phyloP scores from a whole-genome alignment of 805 yeast genomes.

The Cyberlindnera subsufficiens region DNA sequence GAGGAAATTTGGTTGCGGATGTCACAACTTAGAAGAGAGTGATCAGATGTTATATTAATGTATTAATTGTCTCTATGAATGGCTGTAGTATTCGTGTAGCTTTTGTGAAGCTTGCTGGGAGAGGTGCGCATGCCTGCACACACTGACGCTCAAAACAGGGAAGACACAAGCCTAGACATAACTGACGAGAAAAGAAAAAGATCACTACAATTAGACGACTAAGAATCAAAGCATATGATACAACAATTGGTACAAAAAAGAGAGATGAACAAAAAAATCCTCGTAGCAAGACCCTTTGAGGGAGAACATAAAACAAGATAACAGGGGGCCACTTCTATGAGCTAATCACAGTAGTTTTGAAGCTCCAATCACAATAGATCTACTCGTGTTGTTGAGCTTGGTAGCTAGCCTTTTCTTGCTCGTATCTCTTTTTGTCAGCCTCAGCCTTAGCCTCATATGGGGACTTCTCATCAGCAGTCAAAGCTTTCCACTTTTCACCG shows the following conservation, averaged over 20 bases:
- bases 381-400: constrained; percentile 14
- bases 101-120: too few relatives aligned
- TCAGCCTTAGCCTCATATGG: constrained; percentile 94
- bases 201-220: too few relatives aligned
- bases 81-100: too few relatives aligned
- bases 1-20: constrained; percentile 51
- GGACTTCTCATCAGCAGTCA: constrained; percentile 71
- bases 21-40: constrained; percentile 14
- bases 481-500: constrained; percentile 96
- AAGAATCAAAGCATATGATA: too few relatives aligned
- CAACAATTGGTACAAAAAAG: not conserved
- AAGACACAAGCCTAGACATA: too few relatives aligned
- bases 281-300: not conserved
- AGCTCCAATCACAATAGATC: not conserved
- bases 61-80: not conserved
- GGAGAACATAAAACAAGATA: not conserved
- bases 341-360: not conserved
- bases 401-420: constrained; percentile 89
- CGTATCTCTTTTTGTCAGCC: constrained; percentile 96
- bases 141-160: too few relatives aligned
- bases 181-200: too few relatives aligned
- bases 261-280: not conserved
- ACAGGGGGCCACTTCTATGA: not conserved
- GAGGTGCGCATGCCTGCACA: too few relatives aligned
- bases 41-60: not conserved